phyloP scores from a whole-genome alignment of 257 asterid genomes.

The Marsdenia floribunda region DNA sequence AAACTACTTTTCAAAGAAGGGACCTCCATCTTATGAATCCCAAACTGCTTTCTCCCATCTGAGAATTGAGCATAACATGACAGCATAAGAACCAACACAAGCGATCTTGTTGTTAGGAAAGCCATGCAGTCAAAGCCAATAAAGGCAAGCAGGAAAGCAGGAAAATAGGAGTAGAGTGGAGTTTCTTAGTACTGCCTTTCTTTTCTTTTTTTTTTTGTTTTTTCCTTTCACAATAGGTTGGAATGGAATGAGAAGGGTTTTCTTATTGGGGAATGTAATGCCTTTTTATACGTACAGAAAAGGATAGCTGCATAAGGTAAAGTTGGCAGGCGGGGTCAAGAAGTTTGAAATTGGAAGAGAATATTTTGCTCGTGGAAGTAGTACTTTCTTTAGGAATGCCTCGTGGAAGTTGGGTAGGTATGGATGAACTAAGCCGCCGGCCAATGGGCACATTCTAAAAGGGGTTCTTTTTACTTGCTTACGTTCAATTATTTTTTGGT shows the following conservation, averaged over 20 bases:
- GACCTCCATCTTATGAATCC: constrained; percentile 1
- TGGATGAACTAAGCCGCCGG: constrained; percentile 31
- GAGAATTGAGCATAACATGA: constrained; percentile 16
- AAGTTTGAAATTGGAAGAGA: neutral
- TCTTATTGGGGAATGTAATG: neutral
- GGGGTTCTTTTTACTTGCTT: neutral
- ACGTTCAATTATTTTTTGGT: neutral
- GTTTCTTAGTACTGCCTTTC: neutral
- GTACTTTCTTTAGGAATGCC: constrained; percentile 16
- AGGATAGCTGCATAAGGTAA: constrained; percentile 1
- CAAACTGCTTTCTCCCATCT: constrained; percentile 29
- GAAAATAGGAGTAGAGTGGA: neutral
- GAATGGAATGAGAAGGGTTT: neutral
- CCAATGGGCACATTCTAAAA: constrained; percentile 4
- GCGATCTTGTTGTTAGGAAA: neutral
- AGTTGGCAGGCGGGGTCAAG: constrained; percentile 18
- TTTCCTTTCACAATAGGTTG: neutral
- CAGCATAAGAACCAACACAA: constrained; percentile 13
- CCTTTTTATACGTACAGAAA: constrained; percentile 1
- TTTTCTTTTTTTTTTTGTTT: too few relatives aligned
- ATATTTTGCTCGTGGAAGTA: neutral
- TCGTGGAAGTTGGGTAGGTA: constrained; percentile 26
- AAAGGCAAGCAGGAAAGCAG: neutral
- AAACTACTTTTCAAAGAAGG: constrained; percentile 5
- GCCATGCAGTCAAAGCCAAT: constrained; percentile 17